Base-by-base conservation (phyloP, 2,329 filamentous ascomycete species). In the Ramularia endophylla region DNA sequence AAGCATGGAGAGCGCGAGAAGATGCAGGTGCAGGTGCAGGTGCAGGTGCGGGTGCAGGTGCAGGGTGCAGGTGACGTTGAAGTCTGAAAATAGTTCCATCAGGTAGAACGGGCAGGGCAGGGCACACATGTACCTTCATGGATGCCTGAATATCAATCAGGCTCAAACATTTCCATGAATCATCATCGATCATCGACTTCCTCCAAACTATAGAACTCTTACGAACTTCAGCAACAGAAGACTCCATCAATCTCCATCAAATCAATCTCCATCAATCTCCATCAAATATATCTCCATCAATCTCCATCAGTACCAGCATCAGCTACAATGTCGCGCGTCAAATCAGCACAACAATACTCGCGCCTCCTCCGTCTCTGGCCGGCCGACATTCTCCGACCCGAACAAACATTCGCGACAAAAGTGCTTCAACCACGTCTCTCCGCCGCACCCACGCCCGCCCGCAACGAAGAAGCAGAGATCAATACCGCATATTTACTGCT, bases 401-500 rank as follows among this genome's bases (percentile, higher is more conserved):
- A 53, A 20, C 65, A 47, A 63, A 66, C 45, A 56, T 69, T 38
- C 60, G 63, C 48, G 71, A 73, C 58, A 65, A 68, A 35, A 59
- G 52, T 67, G 36, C 65, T 75, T 43, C 59, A 65, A 44, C 54
- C 58, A 41, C 69, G 69, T 38, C 62, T 65, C 44, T 57, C 60
- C 22, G 55, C 36, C 37, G 63, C 53, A 7, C 60, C 54, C 35
- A 40, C 54, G 1, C 43, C 54, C 34, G 31, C 27, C 37, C 43
- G 48, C 28, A 34, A 53, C 33, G 71, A 75, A 46, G 53, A 65
- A 22, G 59, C 59, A 22, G 68, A 76, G 51, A 60, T 78, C 40
- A 80, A 80, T 51, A 77, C 75, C 4, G 68, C 81, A 1, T 78
- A 75, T 47, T 70, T 74, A 2, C 62, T 82, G n/a, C 63, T 82